Conservation (phyloP, 2,329 filamentous ascomycete genomes). For the Tolypocladium ovalisporum region DNA sequence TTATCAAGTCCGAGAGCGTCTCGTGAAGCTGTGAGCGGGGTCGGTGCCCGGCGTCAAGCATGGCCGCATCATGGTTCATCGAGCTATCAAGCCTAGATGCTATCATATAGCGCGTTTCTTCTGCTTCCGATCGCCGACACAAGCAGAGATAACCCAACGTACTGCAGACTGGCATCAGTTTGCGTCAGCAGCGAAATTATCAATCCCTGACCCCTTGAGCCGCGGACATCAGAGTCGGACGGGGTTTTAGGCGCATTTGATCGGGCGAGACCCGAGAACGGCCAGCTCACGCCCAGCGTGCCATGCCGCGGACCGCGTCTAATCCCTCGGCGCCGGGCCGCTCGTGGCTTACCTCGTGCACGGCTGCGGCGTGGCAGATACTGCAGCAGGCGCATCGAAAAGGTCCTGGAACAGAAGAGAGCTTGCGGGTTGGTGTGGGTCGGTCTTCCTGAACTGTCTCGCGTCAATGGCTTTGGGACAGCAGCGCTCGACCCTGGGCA, state of each 20-base stretch:
- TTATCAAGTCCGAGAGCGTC: neutral
- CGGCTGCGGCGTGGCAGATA: neutral
- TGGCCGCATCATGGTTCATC: no score
- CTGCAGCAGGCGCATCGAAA: neutral
- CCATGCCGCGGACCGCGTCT: neutral
- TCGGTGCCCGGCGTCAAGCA: no score
- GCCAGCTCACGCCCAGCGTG: neutral
- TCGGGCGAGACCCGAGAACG: neutral
- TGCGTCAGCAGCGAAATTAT: neutral
- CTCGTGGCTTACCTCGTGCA: neutral
- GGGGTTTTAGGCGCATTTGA: neutral
- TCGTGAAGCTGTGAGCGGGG: no score
- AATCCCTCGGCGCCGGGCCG: neutral
- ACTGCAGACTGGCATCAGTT: neutral
- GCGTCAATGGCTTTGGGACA: neutral
- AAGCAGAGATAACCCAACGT: neutral
- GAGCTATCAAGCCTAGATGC: no score
- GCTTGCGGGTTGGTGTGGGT: neutral
- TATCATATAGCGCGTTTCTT: no score
- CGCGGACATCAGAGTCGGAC: neutral
- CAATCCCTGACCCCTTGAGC: neutral
- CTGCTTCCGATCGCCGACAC: neutral
- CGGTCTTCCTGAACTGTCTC: neutral
- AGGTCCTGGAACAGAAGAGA: neutral
- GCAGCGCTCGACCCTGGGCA: neutral